Evolutionary conservation across 305 asterid genomes (phyloP).

Genomic region (Coffea humblotiana): DNA sequence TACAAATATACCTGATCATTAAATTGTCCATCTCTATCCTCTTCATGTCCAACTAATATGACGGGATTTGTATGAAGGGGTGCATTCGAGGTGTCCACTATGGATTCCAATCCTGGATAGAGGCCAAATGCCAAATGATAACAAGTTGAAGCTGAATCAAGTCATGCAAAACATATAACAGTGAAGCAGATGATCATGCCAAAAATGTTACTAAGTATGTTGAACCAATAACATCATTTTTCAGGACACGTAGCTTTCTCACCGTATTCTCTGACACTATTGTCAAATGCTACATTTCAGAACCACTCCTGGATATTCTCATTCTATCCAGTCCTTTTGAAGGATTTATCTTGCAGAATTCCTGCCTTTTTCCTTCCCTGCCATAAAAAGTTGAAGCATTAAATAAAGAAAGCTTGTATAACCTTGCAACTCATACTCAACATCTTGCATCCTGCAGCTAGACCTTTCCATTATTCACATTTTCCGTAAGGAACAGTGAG

Average conservation of each 20-base stretch:
- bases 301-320: neutral
- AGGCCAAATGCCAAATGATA: neutral
- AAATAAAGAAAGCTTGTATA: neutral
- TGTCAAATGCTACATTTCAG: neutral
- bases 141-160: too few relatives aligned
- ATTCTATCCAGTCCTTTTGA: neutral
- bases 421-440: neutral
- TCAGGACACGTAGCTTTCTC: neutral
- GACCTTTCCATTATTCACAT: neutral
- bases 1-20: constrained; percentile 5
- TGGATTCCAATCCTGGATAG: neutral
- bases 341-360: neutral
- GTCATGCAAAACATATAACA: neutral
- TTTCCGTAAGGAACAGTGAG: neutral
- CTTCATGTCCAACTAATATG: neutral
- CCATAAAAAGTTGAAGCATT: neutral
- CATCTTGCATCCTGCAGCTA: neutral
- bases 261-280: constrained; percentile 3
- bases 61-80: neutral
- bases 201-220: neutral
- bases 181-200: neutral
- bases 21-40: neutral
- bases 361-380: neutral
- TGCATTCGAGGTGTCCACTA: neutral
- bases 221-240: neutral